Percentiles rank a stretch among this genome's conserved stretches.
These are phyloP conservation scores for Penicillium crystallinum DNA, from an alignment of 495 filamentous ascomycete species.

Conservation along the genomic window DNA sequence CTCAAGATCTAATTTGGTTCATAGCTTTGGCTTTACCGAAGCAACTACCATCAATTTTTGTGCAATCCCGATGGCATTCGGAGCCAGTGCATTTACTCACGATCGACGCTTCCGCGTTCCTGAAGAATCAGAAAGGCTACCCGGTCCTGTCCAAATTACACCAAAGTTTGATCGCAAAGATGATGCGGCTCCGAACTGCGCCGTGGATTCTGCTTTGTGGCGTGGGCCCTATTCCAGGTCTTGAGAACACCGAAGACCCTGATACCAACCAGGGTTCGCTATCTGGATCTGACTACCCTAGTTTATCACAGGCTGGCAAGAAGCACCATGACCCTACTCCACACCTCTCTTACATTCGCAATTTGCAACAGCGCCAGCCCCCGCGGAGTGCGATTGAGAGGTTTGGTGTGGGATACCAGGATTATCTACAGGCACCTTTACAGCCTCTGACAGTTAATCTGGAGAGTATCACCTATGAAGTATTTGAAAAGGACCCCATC, in stretches of 20 bases:
- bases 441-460: constrained; percentile 95
- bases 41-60: constrained; percentile 63
- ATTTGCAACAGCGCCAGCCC: constrained; percentile 80
- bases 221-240: constrained; percentile 61
- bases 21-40: constrained; percentile 74
- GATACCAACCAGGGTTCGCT: constrained; percentile 28
- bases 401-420: constrained; percentile 77
- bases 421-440: constrained; percentile 89
- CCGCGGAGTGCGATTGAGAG: constrained; percentile 56
- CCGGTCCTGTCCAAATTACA: constrained; percentile 79
- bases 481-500: constrained; percentile 96
- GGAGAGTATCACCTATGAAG: constrained; percentile 95
- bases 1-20: neutral
- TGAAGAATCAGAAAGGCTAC: constrained; percentile 71
- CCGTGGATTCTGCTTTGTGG: constrained; percentile 81
- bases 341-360: constrained; percentile 75
- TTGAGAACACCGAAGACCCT: constrained; percentile 36
- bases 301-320: constrained; percentile 57
- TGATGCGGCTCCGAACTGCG: constrained; percentile 73
- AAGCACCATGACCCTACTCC: constrained; percentile 53
- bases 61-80: constrained; percentile 89
- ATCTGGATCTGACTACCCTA: constrained; percentile 55
- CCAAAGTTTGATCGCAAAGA: constrained; percentile 69
- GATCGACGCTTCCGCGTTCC: constrained; percentile 61
- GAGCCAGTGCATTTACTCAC: constrained; percentile 82